A percentile compares a stretch with the other conserved stretches of the same genome.
Conservation (phyloP, 139 green algal genomes). For the Asterochloris sp. region DNA sequence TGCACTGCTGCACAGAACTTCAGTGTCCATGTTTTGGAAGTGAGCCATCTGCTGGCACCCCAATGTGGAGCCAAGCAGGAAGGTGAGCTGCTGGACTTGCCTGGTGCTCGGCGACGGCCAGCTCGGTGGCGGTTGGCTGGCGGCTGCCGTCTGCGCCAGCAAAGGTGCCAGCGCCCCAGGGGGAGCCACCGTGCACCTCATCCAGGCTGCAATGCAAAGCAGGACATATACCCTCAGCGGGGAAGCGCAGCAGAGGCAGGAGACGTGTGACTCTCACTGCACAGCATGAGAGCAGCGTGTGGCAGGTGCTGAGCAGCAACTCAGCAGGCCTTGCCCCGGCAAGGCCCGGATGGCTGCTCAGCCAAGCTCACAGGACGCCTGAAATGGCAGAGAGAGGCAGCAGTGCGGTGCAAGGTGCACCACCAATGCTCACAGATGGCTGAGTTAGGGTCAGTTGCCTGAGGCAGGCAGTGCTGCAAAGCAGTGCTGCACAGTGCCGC, state of each 20-base stretch:
- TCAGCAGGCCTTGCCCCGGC: too few relatives aligned
- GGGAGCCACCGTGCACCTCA: conserved; percentile 51
- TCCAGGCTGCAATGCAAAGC: not conserved
- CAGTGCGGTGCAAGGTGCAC: too few relatives aligned
- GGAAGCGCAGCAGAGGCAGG: conserved; percentile 12
- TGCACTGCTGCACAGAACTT: too few relatives aligned
- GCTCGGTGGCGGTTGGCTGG: conserved; percentile 63
- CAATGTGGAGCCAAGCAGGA: too few relatives aligned
- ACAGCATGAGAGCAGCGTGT: not conserved
- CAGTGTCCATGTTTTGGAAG: too few relatives aligned
- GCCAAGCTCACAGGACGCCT: too few relatives aligned
- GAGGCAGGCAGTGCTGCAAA: too few relatives aligned
- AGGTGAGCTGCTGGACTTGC: conserved; percentile 1
- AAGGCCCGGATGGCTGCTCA: not conserved
- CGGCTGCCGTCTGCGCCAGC: conserved; percentile 58
- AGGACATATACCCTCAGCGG: not conserved
- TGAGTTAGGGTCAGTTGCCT: too few relatives aligned
- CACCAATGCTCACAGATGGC: too few relatives aligned
- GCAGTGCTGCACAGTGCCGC: too few relatives aligned
- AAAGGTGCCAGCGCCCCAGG: conserved; percentile 68
- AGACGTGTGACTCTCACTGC: not conserved
- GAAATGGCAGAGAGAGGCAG: too few relatives aligned
- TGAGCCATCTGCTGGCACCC: too few relatives aligned
- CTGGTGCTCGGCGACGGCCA: conserved; percentile 56
- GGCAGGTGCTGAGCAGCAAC: not conserved